Evolutionary conservation across 2,329 filamentous ascomycete genomes (phyloP), one percentile per base, ranked within the genome.

Genomic region (Paecilomyces sp.): DNA sequence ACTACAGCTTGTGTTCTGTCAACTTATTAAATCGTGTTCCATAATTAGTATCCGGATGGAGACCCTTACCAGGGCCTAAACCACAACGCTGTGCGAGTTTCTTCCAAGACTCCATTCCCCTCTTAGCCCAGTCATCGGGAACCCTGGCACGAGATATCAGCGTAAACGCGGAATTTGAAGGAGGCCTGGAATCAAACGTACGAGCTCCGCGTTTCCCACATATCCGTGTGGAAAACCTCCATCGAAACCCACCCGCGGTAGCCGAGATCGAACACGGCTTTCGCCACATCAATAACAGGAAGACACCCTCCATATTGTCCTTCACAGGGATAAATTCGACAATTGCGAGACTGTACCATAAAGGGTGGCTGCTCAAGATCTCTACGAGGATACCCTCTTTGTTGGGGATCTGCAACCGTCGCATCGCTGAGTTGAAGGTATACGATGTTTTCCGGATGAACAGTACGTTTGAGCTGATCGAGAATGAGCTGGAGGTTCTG

Each of bases 81-180:
- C 22, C 22, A 22, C 22, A 22, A 22, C 22, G 22, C 22, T 22
- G 22, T 22, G 22, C 22, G 22, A 22, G 22, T 22, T 22, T 22
- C 22, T 22, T 22, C 54, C 54, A 55, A 3, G 54, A 55, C 3
- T 9, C 13, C 54, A 55, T 55, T 12, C 54, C 28, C 18, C 79
- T 18, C 80, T 79, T 58, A 84, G 68, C 1, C 82, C 82, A 61
- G 81, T 76, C 83, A 85, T 85, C 36, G 82, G 74, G 41, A 5
- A 62, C 50, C 13, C 60, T 63, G 41, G n/a, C 33, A 53, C 12
- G 33, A 25, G 12, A 28, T 41, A 22, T 22, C 22, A 22, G 22
- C 22, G 22, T 22, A 22, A 22, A 22, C 22, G 22, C 22, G 2
- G 22, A 22, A 22, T 22, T 22, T 22, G 22, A 22, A 22, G 22